phyloP scores from a whole-genome alignment of 306 rosid species.

The Pueraria montana region DNA sequence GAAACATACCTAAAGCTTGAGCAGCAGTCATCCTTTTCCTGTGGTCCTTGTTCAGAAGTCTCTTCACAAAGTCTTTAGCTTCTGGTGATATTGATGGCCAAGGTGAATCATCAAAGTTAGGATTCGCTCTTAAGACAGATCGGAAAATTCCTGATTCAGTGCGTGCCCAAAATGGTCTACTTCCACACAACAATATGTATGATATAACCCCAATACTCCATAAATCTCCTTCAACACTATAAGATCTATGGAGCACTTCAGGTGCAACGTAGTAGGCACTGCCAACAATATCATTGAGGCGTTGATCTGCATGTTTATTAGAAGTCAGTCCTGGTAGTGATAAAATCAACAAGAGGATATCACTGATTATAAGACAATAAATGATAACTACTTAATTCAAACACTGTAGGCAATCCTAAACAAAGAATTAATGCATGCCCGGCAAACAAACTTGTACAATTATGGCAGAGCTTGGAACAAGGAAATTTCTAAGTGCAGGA shows the following conservation, averaged over 20 bases:
- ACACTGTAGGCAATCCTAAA: conserved; percentile 36
- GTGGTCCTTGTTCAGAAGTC: conserved; percentile 96
- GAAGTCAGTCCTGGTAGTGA: conserved; percentile 51
- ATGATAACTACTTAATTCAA: conserved; percentile 5
- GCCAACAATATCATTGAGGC: conserved; percentile 96
- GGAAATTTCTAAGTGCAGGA: conserved; percentile 3
- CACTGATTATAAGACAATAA: conserved; percentile 17
- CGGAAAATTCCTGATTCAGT: conserved; percentile 99
- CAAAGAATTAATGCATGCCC: conserved; percentile 20
- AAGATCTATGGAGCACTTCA: conserved; percentile 96
- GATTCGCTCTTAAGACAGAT: conserved; percentile 90
- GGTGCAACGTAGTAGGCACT: conserved; percentile 99
- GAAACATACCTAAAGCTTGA: conserved; percentile 85
- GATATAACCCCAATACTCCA: conserved; percentile 99
- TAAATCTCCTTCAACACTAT: conserved; percentile 87
- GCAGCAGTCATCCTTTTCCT: conserved; percentile 97
- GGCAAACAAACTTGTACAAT: conserved; percentile 21
- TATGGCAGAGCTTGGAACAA: neutral
- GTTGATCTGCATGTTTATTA: conserved; percentile 73
- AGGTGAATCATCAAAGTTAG: conserved; percentile 91
- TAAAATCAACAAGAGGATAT: conserved; percentile 29
- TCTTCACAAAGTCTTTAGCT: conserved; percentile 93
- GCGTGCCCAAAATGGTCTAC: conserved; percentile 98
- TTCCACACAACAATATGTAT: conserved; percentile 90
- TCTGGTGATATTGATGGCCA: conserved; percentile 94